Conservation (phyloP, 2,329 filamentous ascomycete genomes). For the Rhynchosporium agropyri region DNA sequence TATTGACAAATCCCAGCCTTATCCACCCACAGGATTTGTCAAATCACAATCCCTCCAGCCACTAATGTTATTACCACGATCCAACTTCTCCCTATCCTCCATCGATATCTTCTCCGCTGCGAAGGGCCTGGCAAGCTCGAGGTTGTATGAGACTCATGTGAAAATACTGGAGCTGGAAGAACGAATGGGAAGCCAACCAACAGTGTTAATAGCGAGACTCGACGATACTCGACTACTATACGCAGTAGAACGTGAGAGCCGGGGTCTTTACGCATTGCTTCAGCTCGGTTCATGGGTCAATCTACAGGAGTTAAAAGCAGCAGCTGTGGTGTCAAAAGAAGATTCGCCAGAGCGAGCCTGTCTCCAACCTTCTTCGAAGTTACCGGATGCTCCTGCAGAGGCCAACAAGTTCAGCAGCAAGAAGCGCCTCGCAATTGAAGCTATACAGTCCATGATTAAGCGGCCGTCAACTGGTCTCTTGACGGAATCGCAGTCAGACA, state of each 20-base stretch:
- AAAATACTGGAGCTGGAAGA: conserved; percentile 65
- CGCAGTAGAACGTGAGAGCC: conserved; percentile 66
- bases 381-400: conserved; percentile 28
- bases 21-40: conserved; percentile 55
- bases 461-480: conserved; percentile 42
- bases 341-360: conserved; percentile 39
- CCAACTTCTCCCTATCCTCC: conserved; percentile 60
- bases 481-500: conserved; percentile 27
- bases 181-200: conserved; percentile 56
- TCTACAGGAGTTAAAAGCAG: conserved; percentile 53
- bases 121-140: conserved; percentile 54
- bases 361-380: not conserved
- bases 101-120: conserved; percentile 59
- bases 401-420: conserved; percentile 47
- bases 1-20: conserved; percentile 49
- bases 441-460: conserved; percentile 62
- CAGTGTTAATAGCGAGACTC: conserved; percentile 63
- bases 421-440: conserved; percentile 62
- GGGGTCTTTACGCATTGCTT: conserved; percentile 67
- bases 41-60: conserved; percentile 61
- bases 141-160: conserved; percentile 63
- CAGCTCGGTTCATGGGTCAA: conserved; percentile 69
- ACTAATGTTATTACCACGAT: conserved; percentile 63
- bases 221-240: conserved; percentile 58
- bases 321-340: conserved; percentile 52